Base-by-base conservation (phyloP, 306 rosid genomes). In the Fagus crenata region DNA sequence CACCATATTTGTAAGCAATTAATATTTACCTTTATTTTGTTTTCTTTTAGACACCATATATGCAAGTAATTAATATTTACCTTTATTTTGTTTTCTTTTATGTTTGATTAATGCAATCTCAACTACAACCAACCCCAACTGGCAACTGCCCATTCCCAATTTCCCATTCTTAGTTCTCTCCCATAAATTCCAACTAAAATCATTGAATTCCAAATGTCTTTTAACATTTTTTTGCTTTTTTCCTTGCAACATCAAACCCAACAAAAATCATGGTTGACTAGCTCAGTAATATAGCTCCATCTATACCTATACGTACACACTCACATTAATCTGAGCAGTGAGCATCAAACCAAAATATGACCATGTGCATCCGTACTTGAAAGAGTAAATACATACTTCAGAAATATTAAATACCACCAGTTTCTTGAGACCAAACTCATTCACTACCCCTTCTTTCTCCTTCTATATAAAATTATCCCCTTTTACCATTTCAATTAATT, bases 81-180 rank as follows among this genome's bases (percentile, higher is more conserved):
- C 28, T 22, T 22, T 22, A 22, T 22, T 22, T 22, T 22, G 28
- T 22, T 22, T 22, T 22, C 28, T 22, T 22, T 22, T 22, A 22
- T 22, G 28, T 22, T 22, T 3, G 2, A 15, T 12, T 13, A 63
- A 63, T 63, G 43, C 42, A 63, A 61, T 13, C 18, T 63, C 78
- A 75, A 61, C 78, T 0, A 31, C 68, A 13, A 73, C 77, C 67
- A 46, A 60, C 69, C 78, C 69, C 12, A 35, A 41, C n/a, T n/a
- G n/a, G n/a, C n/a, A n/a, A n/a, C 22, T 33, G 63, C 2, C 53
- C 37, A 22, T 49, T 53, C 54, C 12, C 49, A 42, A 11, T 8
- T 9, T 56, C n/a, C 77, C n/a, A 39, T 17, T 36, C 53, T 13
- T 54, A 39, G 31, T 28, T 31, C 7, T 37, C 12, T 12, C 4